Evolutionary conservation across 2,329 filamentous ascomycete species (phyloP), one percentile per base, ranked within the genome.

Genomic region (Fusarium sp.): DNA sequence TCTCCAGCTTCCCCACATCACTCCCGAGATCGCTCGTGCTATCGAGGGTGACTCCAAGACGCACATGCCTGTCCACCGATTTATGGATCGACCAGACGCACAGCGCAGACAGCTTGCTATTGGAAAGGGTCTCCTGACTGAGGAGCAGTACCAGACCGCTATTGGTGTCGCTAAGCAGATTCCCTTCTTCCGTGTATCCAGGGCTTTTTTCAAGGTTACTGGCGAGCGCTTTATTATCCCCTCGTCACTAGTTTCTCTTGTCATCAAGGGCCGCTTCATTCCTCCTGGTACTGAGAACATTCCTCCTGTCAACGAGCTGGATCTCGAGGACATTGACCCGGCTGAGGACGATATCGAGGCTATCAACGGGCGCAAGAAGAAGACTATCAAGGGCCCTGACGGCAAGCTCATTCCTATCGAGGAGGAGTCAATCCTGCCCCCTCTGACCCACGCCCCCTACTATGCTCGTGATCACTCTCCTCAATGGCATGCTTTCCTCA

Each of bases 161-260:
- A 86, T 97, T 67, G 83, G 84, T 51, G 92, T 98, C 35, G 95
- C 94, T 33, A 90, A 90, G 76, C 94, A 98, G 82, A 87, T 99
- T 33, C 96, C 96, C 4, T 89, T 90, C 72, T 87, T 99, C 61
- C 89, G 93, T 64, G 90, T 99, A 16, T 94, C 94, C 78, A 97
- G 94, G 84, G 94, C 94, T 12, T 99, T 97, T 84, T 99, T 99
- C 90, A 99, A 99, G 86, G 97, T 99, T 49, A 92, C 94, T 58
- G 96, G 96, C 79, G 97, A 99, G 84, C 93, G 93, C 74, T 93
- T 92, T 81, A 94, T 99, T 78, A 97, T 95, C 37, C 95, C 96
- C 11, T 94, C 93, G 65, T 97, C 94, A 63, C 88, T 99, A 41
- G 95, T 98, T 27, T 95, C 95, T 70, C 91, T 99, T 35, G 94